A percentile compares a stretch with the other conserved stretches of the same genome.
Conservation (phyloP, 2,329 filamentous ascomycete species). For the Eurotiales sp. region DNA sequence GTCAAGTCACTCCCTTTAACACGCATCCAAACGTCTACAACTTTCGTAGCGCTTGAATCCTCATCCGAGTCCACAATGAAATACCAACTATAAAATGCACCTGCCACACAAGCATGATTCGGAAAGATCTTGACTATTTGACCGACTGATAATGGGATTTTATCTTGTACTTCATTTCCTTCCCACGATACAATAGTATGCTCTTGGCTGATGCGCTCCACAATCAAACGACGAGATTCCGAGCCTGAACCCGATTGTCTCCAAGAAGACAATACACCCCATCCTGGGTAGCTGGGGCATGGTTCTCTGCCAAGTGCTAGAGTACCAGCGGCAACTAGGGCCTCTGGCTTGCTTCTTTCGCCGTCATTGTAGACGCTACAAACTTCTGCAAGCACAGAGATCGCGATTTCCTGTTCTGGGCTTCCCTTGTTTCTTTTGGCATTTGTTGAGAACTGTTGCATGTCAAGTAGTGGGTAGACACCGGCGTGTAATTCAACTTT, state of each 20-base stretch:
- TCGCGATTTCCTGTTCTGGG: conserved; percentile 54
- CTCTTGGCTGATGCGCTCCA: conserved; percentile 71
- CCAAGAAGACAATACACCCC: conserved; percentile 66
- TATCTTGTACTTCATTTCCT: conserved; percentile 33
- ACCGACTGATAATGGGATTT: conserved; percentile 55
- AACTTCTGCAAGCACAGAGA: conserved; percentile 69
- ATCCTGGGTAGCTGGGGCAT: conserved; percentile 66
- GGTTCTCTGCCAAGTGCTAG: conserved; percentile 70
- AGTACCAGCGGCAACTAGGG: conserved; percentile 64
- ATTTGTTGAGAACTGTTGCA: conserved; percentile 74
- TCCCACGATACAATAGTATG: conserved; percentile 68
- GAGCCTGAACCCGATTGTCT: conserved; percentile 34
- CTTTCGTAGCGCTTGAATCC: conserved; percentile 52
- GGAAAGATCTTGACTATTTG: conserved; percentile 70
- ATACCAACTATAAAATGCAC: conserved; percentile 69
- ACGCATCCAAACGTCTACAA: conserved; percentile 72
- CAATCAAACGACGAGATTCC: conserved; percentile 58
- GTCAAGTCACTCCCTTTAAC: conserved; percentile 16
- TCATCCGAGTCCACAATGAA: conserved; percentile 64
- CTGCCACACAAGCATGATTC: conserved; percentile 76
- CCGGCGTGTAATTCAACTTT: conserved; percentile 70
- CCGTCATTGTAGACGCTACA: conserved; percentile 63
- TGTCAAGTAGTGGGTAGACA: conserved; percentile 70
- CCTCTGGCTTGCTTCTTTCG: conserved; percentile 55
- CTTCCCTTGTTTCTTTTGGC: conserved; percentile 45